Evolutionary conservation across 2,329 filamentous ascomycete species (phyloP), one percentile per base, ranked within the genome.

Genomic region (Scorias spongiosa): DNA sequence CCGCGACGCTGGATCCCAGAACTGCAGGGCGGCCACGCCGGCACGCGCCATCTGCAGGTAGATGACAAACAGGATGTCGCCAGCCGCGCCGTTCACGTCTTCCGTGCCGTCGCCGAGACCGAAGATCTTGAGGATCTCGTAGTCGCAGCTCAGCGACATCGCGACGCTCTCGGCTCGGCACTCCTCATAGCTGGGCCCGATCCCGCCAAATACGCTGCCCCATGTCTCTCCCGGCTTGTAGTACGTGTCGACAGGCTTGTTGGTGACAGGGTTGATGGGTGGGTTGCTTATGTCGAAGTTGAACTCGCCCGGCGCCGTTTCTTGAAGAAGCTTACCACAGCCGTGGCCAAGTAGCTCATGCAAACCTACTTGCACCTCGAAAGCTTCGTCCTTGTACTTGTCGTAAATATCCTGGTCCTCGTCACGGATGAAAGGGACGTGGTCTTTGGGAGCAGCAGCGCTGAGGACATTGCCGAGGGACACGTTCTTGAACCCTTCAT

Each of bases 171-270:
- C 89, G 4, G 89, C 89, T 44, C 89, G 80, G 62, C 89, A 96
- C 64, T 96, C 89, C 64, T 96, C 89, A 57, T 94, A 95, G 12
- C 81, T 84, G 2, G 82, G 85, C 32, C 88, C 86, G 50, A 93
- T 77, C 48, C 83, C 77, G 20, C 88, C 87, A 57, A 96, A 96
- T 0, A 94, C 85, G 5, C 81, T 86, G 44, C 85, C 84, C 88
- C 88, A 96, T 0, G 89, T 96, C 64, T 95, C 85, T 2, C 87
- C 87, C 2, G 86, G 86, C 64, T 91, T 93, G 69, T 96, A 96
- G 80, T 83, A 95, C 1, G 81, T 85, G 2, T 75, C 76, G 40
- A 95, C 71, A 1, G 84, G 83, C 63, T 89, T 81, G 48, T 76
- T 72, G 5, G 78, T 84, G 36, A 95, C 64, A 1, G 88, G 89